Evolutionary conservation across 2,329 filamentous ascomycete genomes (phyloP).

Genomic region (Sordariomycetes sp.): DNA sequence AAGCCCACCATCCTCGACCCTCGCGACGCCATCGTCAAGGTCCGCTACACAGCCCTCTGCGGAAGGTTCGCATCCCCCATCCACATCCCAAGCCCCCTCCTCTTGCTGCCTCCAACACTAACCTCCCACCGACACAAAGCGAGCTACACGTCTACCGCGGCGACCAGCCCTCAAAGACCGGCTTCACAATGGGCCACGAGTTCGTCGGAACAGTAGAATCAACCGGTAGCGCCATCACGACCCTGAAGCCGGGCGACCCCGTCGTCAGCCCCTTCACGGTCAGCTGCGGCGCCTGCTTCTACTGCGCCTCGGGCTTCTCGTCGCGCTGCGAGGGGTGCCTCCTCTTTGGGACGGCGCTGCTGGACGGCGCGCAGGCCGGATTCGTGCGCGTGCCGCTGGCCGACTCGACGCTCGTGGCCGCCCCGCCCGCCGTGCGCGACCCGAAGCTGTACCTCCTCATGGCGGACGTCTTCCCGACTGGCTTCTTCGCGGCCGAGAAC

Average conservation of each 20-base stretch:
- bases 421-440: neutral
- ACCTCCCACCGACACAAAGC: neutral
- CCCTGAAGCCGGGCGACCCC: slow-evolving; percentile 22
- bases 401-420: slow-evolving; percentile 17
- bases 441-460: slow-evolving; percentile 2
- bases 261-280: slow-evolving; percentile 5
- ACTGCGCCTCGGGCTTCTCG: neutral
- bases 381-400: slow-evolving; percentile 74
- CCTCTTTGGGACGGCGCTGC: neutral
- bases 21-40: neutral
- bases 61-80: neutral
- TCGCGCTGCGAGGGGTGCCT: neutral
- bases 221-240: slow-evolving; percentile 51
- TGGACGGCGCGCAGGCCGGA: slow-evolving; percentile 66
- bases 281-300: slow-evolving; percentile 2
- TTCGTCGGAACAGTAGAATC: slow-evolving; percentile 65
- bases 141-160: slow-evolving; percentile 77
- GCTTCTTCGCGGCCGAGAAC: slow-evolving; percentile 2
- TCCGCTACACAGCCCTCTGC: neutral
- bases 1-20: neutral
- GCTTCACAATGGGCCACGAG: slow-evolving; percentile 64
- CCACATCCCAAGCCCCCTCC: no score
- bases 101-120: neutral
- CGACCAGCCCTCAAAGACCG: slow-evolving; percentile 57
- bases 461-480: slow-evolving; percentile 7